Conservation (phyloP, 805 yeast genomes). For the Metschnikowia gelsemii region DNA sequence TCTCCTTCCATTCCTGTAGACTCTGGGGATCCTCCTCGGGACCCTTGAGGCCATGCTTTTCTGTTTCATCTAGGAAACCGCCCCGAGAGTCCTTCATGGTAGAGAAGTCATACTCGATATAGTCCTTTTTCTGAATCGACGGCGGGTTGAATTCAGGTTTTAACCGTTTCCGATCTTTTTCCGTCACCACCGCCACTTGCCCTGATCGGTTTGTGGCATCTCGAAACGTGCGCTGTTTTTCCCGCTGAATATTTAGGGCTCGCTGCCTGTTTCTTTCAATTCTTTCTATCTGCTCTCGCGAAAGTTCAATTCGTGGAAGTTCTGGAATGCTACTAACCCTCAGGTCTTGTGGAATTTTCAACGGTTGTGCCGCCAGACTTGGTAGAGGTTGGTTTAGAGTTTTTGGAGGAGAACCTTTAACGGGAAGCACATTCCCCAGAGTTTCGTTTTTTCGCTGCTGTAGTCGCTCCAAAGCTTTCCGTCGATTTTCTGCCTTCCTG, state of each 20-base stretch:
- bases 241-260: slow-evolving; percentile 48
- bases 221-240: slow-evolving; percentile 23
- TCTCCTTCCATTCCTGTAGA: slow-evolving; percentile 49
- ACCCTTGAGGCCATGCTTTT: slow-evolving; percentile 16
- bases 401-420: too few species aligned
- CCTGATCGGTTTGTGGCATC: slow-evolving; percentile 14
- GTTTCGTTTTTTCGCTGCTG: slow-evolving; percentile 38
- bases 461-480: slow-evolving; percentile 58
- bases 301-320: slow-evolving; percentile 33
- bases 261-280: slow-evolving; percentile 54
- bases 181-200: slow-evolving; percentile 16
- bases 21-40: slow-evolving; percentile 45
- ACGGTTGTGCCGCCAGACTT: neutral
- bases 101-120: slow-evolving; percentile 83
- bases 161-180: slow-evolving; percentile 16
- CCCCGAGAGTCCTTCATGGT: slow-evolving; percentile 88
- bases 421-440: too few species aligned
- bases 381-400: slow-evolving; percentile 6
- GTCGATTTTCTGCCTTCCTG: slow-evolving; percentile 59
- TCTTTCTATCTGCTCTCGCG: slow-evolving; percentile 49
- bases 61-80: slow-evolving; percentile 60
- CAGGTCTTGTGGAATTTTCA: slow-evolving; percentile 8
- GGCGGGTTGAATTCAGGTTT: slow-evolving; percentile 27
- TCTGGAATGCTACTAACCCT: slow-evolving; percentile 10
- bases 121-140: slow-evolving; percentile 56